Base-by-base conservation (phyloP, 1,284 basidiomycete species). In the Schizopora paradoxa region DNA sequence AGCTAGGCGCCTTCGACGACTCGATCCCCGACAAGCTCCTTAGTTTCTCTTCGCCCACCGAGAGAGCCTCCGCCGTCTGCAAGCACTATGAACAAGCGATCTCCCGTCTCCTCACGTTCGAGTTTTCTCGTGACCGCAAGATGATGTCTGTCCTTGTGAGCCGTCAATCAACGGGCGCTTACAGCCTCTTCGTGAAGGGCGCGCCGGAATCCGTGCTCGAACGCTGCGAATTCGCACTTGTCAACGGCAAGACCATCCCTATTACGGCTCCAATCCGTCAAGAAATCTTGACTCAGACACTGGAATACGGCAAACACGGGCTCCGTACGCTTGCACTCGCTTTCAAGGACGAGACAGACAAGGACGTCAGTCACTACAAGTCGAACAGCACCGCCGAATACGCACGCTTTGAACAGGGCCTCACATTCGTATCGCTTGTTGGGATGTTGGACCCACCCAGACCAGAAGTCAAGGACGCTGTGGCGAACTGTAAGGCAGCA, bases 381-480 rank as follows among this genome's bases (percentile, higher is more conserved):
- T 82, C 83, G 1, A 76, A 91, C 49, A 82, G 78, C 56, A 73
- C 86, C 1, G 73, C 75, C 42, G 90, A 96, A 53, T 97, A 97
- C 60, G 70, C 82, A 33, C 80, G 82, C 35, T 96, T 98, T 61
- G 95, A 98, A 67, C 82, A 82, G 61, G 74, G 90, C 57, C 77
- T 99, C 58, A 89, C 88, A 1, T 95, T 99, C 63, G 91, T 97
- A 48, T 93, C 91, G 22, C 73, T 99, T 26, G 91, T 96, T 43
- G 96, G 92, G 47, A 99, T 99, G 95, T 77, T 95, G 27, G 96
- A 99, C 62, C 96, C 95, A 11, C 96, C 96, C 11, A 86, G 96
- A 21, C 94, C 94, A 10, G 96, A 98, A 66, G 95, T 94, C 21
- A 77, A 77, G 35, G 72, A 67, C 29, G 95, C 96, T 11, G 84